Conservation (phyloP, 2,329 filamentous ascomycete species). For the Sphaerulina vaccinii region DNA sequence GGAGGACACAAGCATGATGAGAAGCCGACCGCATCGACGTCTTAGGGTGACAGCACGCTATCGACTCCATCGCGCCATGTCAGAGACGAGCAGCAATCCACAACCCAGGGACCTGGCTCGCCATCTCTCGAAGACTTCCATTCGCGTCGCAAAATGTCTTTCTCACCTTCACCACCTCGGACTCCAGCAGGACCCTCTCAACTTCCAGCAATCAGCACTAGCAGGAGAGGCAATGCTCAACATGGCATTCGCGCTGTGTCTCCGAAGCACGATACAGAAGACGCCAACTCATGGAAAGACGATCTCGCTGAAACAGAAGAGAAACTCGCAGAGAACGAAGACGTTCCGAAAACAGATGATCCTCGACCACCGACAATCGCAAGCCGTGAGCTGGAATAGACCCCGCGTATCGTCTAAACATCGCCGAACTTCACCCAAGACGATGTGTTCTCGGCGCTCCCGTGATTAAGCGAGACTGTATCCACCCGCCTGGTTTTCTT, state of each 20-base stretch:
- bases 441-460: not conserved
- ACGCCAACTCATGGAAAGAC: not conserved
- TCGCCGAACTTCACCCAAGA: not conserved
- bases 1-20: conserved; percentile 22
- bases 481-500: not conserved
- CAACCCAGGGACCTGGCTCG: not conserved
- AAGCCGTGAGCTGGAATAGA: not conserved
- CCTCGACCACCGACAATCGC: not conserved
- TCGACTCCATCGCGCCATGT: conserved; percentile 4
- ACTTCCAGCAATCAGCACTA: not conserved
- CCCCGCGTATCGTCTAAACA: not conserved
- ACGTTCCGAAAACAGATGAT: too few relatives aligned
- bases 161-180: not conserved
- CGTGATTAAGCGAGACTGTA: not conserved
- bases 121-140: not conserved
- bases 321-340: not conserved
- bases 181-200: not conserved
- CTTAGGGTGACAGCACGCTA: conserved; percentile 3
- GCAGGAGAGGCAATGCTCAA: conserved; percentile 1
- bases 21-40: conserved; percentile 16
- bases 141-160: conserved; percentile 1
- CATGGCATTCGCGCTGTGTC: conserved; percentile 3
- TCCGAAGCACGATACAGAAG: conserved; percentile 3
- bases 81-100: not conserved
- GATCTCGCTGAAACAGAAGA: conserved; percentile 2